phyloP scores from a whole-genome alignment of 345 rosid species.

The Trapa bicornis region DNA sequence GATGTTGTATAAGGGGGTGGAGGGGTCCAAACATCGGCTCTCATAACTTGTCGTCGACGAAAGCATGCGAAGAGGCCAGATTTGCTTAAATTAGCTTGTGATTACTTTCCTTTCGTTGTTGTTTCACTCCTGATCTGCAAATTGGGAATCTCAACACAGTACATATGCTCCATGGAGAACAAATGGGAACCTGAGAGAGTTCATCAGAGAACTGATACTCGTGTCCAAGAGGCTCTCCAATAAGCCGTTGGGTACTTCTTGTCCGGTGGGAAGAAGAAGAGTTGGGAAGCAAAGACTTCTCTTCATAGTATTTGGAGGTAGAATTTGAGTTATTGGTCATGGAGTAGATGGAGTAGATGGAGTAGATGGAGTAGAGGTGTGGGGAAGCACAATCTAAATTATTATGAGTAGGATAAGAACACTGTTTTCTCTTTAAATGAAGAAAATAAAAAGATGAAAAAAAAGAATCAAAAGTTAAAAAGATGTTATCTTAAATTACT shows the following conservation, averaged over 20 bases:
- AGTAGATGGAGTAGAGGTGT: neutral
- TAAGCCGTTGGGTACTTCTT: slow-evolving; percentile 80
- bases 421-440: slow-evolving; percentile 12
- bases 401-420: slow-evolving; percentile 41
- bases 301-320: slow-evolving; percentile 18
- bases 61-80: slow-evolving; percentile 21
- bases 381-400: slow-evolving; percentile 23
- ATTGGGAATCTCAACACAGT: neutral
- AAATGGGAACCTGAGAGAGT: slow-evolving; percentile 13
- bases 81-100: slow-evolving; percentile 25
- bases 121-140: slow-evolving; percentile 25
- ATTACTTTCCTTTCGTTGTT: slow-evolving; percentile 18
- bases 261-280: slow-evolving; percentile 81
- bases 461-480: neutral
- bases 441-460: neutral
- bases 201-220: slow-evolving; percentile 68
- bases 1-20: no score
- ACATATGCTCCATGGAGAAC: neutral
- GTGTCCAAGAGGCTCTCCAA: slow-evolving; percentile 90
- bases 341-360: no score
- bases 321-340: slow-evolving; percentile 13
- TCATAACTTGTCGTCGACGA: slow-evolving; percentile 20
- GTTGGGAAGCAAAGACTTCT: slow-evolving; percentile 86
- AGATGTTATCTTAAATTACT: slow-evolving; percentile 21
- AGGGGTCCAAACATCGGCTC: slow-evolving; percentile 8